Conservation (phyloP, 176 grass and related monocot genomes). For the Bromus sterilis region DNA sequence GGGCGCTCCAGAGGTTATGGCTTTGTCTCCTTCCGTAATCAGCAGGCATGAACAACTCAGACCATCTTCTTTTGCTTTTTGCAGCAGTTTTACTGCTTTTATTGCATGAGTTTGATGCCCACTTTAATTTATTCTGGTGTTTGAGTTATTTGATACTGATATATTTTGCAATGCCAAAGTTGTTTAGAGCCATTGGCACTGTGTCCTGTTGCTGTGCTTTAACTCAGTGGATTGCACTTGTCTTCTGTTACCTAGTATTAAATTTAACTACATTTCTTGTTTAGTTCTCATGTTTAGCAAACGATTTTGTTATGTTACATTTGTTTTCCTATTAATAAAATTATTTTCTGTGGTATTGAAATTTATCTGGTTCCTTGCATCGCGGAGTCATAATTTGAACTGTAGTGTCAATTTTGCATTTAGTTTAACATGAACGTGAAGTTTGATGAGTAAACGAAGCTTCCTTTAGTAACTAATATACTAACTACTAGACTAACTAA, state of each 20-base stretch:
- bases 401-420: not conserved
- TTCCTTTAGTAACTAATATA: not conserved
- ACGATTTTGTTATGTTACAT: not conserved
- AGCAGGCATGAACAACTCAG: constrained; percentile 42
- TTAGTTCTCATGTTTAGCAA: not conserved
- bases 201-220: not conserved
- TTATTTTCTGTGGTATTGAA: not conserved
- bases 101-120: not conserved
- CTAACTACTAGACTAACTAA: not conserved
- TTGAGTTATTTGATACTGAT: constrained; percentile 12
- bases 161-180: not conserved
- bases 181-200: not conserved
- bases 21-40: constrained; percentile 83
- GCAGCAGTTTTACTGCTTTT: constrained; percentile 3
- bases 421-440: not conserved
- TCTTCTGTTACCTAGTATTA: not conserved
- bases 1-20: constrained; percentile 86
- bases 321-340: not conserved
- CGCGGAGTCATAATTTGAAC: not conserved
- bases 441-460: not conserved
- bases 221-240: not conserved
- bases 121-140: not conserved
- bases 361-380: not conserved
- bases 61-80: constrained; percentile 9
- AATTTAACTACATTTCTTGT: not conserved